phyloP scores from a whole-genome alignment of 176 grass and related monocot species.

The Elymus sibiricus region DNA sequence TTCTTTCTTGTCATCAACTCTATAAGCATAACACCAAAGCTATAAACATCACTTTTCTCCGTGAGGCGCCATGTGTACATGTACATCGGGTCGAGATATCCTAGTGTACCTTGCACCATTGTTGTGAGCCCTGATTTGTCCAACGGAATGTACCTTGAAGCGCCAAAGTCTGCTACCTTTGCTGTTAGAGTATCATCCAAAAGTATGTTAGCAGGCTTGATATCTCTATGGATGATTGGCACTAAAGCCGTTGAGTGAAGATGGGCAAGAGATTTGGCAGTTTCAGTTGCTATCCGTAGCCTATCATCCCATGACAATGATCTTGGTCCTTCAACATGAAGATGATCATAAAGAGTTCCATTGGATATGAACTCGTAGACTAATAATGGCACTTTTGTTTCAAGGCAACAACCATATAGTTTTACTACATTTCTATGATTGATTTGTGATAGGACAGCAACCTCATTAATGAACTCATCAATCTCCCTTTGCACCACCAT shows the following conservation, averaged over 20 bases:
- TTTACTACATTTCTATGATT: too few species aligned
- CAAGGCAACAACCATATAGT: too few species aligned
- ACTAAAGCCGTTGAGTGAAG: background rate
- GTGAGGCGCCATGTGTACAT: background rate
- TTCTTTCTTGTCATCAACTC: background rate
- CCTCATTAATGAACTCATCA: too few species aligned
- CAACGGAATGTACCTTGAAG: background rate
- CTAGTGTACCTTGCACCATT: background rate
- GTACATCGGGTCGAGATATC: background rate
- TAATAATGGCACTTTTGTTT: background rate
- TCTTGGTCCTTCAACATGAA: background rate
- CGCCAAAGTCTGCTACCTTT: background rate
- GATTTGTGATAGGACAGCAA: too few species aligned
- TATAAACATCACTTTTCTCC: background rate
- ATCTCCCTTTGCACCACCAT: too few species aligned
- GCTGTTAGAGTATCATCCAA: background rate
- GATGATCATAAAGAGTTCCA: background rate
- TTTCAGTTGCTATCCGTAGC: background rate
- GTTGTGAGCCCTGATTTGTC: background rate
- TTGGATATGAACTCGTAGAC: background rate
- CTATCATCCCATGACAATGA: background rate
- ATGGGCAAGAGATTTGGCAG: background rate
- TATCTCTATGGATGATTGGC: background rate
- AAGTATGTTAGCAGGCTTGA: background rate
- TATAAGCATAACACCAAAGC: background rate